Conservation (phyloP, 148 eudicot genomes). For the Spergularia bocconei region DNA sequence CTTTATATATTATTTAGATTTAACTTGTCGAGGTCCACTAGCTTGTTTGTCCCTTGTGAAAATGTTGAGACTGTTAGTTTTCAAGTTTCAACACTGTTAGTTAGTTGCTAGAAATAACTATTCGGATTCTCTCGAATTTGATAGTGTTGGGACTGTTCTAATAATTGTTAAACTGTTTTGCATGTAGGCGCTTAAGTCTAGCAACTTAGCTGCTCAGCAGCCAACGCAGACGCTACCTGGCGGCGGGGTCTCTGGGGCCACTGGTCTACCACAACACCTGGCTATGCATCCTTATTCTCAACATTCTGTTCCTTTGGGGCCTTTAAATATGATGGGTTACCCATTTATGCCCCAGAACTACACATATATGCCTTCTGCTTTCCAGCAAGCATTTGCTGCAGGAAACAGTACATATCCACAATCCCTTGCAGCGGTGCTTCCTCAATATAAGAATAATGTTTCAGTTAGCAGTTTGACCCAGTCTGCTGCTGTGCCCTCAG, state of each 20-base stretch:
- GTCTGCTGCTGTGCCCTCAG: constrained; percentile 72
- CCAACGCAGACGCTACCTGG: constrained; percentile 55
- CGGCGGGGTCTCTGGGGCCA: constrained; percentile 50
- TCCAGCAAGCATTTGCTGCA: constrained; percentile 70
- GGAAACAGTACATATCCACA: constrained; percentile 76
- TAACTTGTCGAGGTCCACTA: too few relatives aligned
- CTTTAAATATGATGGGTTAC: constrained; percentile 70
- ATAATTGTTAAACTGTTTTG: background rate
- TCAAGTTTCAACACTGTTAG: too few relatives aligned
- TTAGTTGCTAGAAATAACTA: too few relatives aligned
- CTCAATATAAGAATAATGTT: constrained; percentile 72
- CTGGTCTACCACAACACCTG: constrained; percentile 71
- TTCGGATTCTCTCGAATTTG: too few relatives aligned
- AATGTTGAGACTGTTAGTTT: too few relatives aligned
- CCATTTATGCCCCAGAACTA: constrained; percentile 76
- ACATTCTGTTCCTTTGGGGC: constrained; percentile 71
- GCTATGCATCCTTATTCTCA: constrained; percentile 76
- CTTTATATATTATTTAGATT: too few relatives aligned
- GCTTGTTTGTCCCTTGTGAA: too few relatives aligned
- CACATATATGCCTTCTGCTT: constrained; percentile 77
- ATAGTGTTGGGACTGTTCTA: background rate
- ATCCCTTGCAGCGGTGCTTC: constrained; percentile 55
- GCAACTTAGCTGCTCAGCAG: constrained; percentile 54
- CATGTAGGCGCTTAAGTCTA: constrained; percentile 58
- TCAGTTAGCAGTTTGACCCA: constrained; percentile 76